A percentile compares a stretch with the other conserved stretches of the same genome.
Conservation (phyloP, 208 protist species). For the Trichomonas vaginalis region DNA sequence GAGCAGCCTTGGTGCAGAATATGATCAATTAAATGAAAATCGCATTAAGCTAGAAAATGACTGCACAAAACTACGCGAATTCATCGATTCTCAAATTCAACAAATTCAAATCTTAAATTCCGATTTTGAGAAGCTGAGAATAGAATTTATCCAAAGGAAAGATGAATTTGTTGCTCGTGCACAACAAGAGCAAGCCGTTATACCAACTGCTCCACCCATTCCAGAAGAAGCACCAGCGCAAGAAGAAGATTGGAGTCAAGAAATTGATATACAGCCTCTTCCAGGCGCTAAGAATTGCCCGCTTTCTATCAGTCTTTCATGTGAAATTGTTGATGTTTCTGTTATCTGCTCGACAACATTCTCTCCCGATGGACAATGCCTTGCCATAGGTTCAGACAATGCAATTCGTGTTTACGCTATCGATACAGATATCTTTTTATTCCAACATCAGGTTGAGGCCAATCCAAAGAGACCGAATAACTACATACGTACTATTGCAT, state of each 20-base stretch:
- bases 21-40: not conserved
- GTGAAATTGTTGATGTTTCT: not conserved
- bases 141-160: not conserved
- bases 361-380: not conserved
- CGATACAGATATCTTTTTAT: not conserved
- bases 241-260: not conserved
- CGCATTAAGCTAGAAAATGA: not conserved
- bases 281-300: not conserved
- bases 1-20: not conserved
- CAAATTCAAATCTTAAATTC: not conserved
- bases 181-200: not conserved
- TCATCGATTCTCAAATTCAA: not conserved
- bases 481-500: not conserved
- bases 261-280: not conserved
- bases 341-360: constrained; percentile 11
- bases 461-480: not conserved
- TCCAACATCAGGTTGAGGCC: not conserved
- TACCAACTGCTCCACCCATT: not conserved
- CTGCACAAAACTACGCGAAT: not conserved
- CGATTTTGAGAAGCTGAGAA: not conserved
- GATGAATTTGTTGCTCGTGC: not conserved
- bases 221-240: not conserved
- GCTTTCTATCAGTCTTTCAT: not conserved
- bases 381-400: not conserved
- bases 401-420: not conserved